Percentiles rank a stretch among this genome's conserved stretches.
phyloP scores from a whole-genome alignment of 345 rosid genomes.

The Combretum micranthum region DNA sequence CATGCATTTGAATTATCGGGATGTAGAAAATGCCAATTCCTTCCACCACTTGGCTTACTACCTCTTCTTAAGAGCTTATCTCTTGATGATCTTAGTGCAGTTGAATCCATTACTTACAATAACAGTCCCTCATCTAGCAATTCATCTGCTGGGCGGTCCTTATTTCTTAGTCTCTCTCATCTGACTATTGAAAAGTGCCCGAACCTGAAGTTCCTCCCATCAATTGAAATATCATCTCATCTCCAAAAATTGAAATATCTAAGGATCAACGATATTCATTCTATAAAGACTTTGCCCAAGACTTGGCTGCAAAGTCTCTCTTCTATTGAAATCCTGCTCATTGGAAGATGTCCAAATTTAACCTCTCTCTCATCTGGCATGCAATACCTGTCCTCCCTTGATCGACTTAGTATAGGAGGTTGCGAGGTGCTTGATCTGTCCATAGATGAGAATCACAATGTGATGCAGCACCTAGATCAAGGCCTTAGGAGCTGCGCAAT shows the following conservation, averaged over 20 bases:
- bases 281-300: not conserved
- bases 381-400: constrained; percentile 5
- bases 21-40: not conserved
- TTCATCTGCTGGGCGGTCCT: not conserved
- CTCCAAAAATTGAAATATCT: not conserved
- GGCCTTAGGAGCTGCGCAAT: no score
- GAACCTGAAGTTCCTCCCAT: not conserved
- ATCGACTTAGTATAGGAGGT: not conserved
- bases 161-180: not conserved
- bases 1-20: not conserved
- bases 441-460: no score
- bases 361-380: no score
- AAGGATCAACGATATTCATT: not conserved
- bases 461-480: no score
- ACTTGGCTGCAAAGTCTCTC: not conserved
- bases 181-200: constrained; percentile 1
- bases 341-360: not conserved
- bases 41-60: constrained; percentile 7
- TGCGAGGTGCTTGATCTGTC: constrained; percentile 9
- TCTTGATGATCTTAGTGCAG: not conserved
- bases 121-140: not conserved
- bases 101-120: no score
- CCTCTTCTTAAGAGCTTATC: constrained; percentile 1
- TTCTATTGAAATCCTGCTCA: not conserved
- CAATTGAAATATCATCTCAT: not conserved